Conservation (phyloP, 1,284 basidiomycete species). For the Lignosus rhinocerotis region DNA sequence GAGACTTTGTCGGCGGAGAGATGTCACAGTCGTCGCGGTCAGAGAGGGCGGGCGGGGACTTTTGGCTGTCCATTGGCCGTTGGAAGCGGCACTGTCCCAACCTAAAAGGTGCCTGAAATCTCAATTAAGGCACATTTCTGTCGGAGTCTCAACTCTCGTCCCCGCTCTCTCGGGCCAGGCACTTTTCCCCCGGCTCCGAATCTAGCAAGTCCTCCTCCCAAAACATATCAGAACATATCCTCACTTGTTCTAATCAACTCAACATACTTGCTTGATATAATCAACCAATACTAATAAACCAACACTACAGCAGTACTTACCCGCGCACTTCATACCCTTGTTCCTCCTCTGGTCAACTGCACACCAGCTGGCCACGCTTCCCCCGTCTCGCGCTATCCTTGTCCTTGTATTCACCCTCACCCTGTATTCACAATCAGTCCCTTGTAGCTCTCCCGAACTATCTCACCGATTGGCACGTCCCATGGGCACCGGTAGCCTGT, state of each 20-base stretch:
- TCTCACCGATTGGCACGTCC: background rate
- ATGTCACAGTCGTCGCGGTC: background rate
- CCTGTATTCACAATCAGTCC: background rate
- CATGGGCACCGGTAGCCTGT: too few relatives aligned
- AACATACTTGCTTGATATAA: too few relatives aligned
- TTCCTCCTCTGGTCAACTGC: too few relatives aligned
- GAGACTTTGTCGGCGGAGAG: background rate
- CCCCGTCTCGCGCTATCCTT: background rate
- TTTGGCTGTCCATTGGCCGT: constrained; percentile 32
- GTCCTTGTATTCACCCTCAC: constrained; percentile 1
- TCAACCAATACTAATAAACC: too few relatives aligned
- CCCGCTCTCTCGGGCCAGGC: constrained; percentile 29
- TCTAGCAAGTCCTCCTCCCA: constrained; percentile 13
- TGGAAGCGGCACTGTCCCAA: constrained; percentile 26
- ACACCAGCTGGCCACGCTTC: too few relatives aligned
- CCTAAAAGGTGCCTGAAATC: constrained; percentile 38
- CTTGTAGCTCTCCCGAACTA: constrained; percentile 10
- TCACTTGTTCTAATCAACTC: too few relatives aligned
- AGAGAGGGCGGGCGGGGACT: constrained; percentile 24
- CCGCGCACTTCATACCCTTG: too few relatives aligned
- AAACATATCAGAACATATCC: constrained; percentile 24
- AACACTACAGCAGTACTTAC: too few relatives aligned
- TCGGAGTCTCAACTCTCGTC: constrained; percentile 21
- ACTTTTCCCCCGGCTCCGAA: constrained; percentile 27
- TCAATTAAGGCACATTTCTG: constrained; percentile 31